Evolutionary conservation across 306 rosid species (phyloP), one percentile per base, ranked within the genome.

Genomic region (Fragaria iinumae): DNA sequence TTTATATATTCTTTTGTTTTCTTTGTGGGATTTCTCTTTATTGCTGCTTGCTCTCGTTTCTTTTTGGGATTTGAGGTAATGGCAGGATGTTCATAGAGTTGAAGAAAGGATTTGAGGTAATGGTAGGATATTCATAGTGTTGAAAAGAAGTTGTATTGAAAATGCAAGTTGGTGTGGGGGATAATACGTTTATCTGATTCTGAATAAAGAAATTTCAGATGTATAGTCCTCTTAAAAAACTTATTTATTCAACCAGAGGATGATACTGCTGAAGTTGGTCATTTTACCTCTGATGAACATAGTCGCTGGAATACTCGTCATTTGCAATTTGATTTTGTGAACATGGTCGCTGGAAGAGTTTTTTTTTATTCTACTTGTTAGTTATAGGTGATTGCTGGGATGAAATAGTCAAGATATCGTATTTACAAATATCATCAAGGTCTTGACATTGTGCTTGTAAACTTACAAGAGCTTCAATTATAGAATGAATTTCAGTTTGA

Each of bases 271-370:
- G 47, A 47, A 41, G 73, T 45, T 69, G 39, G 12, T 44, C 4
- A 44, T 12, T 62, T 23, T 47, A 47, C 41, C 13, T 9, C 29
- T 49, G 62, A 68, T 45, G 59, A 69, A 49, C 4, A 38, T 23
- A 12, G 76, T 72, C 1, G 21, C 8, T 39, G 66, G 14, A 25
- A 52, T 72, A 20, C 13, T 53, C 13, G 20, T 52, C 49, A 17
- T 18, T 50, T 17, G 27, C 59, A 29, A 32, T 16, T 36, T 72
- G 48, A 72, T 52, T 72, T 71, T 72, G 16, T 45, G 59, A 69
- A 49, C 4, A 38, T 23, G 12, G 76, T 72, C 3, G 21, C 8
- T 39, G 66, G 14, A 45, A 32, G 36, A 32, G 36, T 32, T 32
- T 32, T 3, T 3, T 32, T 32, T 32, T 32, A 18, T 57, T 36